Percentiles rank a stretch among this genome's conserved stretches.
Conservation (phyloP, 148 eudicot genomes). For the Amaranthus hypochondriacus region DNA sequence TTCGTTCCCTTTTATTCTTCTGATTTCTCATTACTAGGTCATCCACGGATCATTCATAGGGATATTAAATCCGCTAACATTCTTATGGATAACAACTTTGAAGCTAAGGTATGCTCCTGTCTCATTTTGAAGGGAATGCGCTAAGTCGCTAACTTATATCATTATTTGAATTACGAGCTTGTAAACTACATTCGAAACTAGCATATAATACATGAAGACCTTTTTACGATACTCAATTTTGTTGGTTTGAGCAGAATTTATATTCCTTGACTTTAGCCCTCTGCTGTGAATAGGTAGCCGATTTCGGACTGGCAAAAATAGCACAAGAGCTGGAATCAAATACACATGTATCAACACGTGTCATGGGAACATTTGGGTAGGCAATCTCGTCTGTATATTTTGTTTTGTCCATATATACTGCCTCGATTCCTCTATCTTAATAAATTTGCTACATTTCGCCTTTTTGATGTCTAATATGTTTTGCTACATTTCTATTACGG, state of each 20-base stretch:
- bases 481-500: too few relatives aligned
- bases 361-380: conserved; percentile 56
- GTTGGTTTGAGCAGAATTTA: background rate
- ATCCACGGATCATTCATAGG: conserved; percentile 78
- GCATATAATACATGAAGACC: background rate
- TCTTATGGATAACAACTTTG: conserved; percentile 70
- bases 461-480: too few relatives aligned
- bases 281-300: conserved; percentile 35
- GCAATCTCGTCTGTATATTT: conserved; percentile 6
- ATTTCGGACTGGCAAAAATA: conserved; percentile 48
- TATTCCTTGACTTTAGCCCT: background rate
- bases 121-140: background rate
- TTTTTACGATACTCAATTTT: background rate
- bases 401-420: background rate
- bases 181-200: background rate
- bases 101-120: conserved; percentile 59
- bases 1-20: background rate
- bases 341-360: conserved; percentile 49
- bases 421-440: conserved; percentile 7
- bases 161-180: too few relatives aligned
- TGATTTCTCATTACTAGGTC: conserved; percentile 42
- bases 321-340: conserved; percentile 45
- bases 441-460: too few relatives aligned
- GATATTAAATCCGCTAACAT: conserved; percentile 83
- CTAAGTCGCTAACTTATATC: too few relatives aligned